Conservation (phyloP, 1,139 yeast genomes). For the Taphrina communis region DNA sequence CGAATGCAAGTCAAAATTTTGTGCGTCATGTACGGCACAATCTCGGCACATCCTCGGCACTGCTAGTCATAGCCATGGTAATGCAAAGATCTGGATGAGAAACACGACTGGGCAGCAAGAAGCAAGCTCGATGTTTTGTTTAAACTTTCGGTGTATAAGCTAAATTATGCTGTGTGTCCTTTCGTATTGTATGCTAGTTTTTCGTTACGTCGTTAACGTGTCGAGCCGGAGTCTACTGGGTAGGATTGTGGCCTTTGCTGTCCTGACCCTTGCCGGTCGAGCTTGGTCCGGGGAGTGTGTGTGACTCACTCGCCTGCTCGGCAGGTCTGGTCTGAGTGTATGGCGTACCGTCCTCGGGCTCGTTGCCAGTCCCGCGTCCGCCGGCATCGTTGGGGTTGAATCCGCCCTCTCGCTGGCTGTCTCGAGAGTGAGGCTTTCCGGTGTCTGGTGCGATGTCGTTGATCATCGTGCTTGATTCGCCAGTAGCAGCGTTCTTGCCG, state of each 20-base stretch:
- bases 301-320: conserved; percentile 20
- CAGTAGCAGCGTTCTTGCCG: conserved; percentile 30
- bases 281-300: conserved; percentile 21
- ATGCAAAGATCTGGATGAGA: too few relatives aligned
- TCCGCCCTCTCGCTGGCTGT: conserved; percentile 11
- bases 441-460: conserved; percentile 18
- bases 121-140: background rate
- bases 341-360: conserved; percentile 16
- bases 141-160: too few relatives aligned
- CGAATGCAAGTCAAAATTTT: background rate
- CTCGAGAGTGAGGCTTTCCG: conserved; percentile 19
- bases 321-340: conserved; percentile 19
- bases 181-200: background rate
- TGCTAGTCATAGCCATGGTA: too few relatives aligned
- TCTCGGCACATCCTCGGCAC: background rate
- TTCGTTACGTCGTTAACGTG: background rate
- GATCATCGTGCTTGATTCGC: conserved; percentile 28
- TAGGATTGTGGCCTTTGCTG: conserved; percentile 26
- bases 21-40: background rate
- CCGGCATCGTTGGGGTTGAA: conserved; percentile 30
- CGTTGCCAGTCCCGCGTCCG: conserved; percentile 13
- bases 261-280: conserved; percentile 13
- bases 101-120: too few relatives aligned
- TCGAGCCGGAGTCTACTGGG: background rate
- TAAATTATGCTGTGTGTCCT: background rate